Base-by-base conservation (phyloP, 345 rosid species). In the Isatis tinctoria region DNA sequence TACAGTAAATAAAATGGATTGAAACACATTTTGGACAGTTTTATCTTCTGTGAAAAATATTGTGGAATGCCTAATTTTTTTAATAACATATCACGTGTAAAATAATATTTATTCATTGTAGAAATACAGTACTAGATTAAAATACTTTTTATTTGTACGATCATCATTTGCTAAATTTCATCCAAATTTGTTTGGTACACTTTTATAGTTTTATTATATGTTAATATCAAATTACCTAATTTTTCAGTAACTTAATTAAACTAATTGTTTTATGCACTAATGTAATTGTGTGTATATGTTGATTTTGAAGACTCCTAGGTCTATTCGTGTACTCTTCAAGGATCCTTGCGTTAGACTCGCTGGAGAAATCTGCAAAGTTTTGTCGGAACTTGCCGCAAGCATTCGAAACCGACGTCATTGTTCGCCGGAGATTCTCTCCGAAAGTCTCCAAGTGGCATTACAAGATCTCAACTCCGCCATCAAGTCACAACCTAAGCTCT, bases 401-500 rank as follows among this genome's bases (percentile, higher is more conserved):
- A 81, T 90, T 14, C 65, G 59, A 71, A 72, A 79, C 56, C 85
- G 85, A 20, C 86, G 93, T 10, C 95, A 78, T 4, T 90, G 96
- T 74, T 88, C 93, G 3, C 96, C 92, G 4, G 91, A 78, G 72
- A 84, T 88, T 32, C 90, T 93, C 74, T 90, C 93, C 0, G 93
- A 87, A 20, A 83, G 79, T 57, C 97, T 93, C 33, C 85, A 90
- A 5, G 86, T 83, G 41, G 93, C 98, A 28, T 60, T 93, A 17
- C 85, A 85, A 54, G 98, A 93, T 74, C 87, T 92, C 28, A 85
- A 92, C 86, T 78, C 74, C 0, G 91, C 96, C 8, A 64, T 92
- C 40, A 88, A 85, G 10, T 88, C 98, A 54, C 98, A 90, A 61
- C 96, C 98, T 2, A 85, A 88, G 68, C 91, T 90, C 64, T 87